Evolutionary conservation across 768 basidiomycete genomes (phyloP).

Genomic region (Mycena filopes): DNA sequence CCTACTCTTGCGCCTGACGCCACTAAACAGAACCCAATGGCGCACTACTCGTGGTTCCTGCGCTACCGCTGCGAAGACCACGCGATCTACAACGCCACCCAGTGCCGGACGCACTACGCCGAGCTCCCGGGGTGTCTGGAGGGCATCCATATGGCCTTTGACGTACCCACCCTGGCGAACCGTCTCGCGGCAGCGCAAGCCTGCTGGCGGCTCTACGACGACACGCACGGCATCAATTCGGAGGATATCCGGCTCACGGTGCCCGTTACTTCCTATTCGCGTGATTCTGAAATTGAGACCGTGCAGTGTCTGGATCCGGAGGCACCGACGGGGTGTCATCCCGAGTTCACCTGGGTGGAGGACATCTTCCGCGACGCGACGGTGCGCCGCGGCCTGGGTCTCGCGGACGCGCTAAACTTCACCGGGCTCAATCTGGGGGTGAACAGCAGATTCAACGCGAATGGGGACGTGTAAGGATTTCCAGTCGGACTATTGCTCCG

Average conservation of each 20-base stretch:
- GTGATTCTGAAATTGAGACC: not conserved
- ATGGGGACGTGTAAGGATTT: slow-evolving; percentile 36
- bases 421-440: slow-evolving; percentile 24
- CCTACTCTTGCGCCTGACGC: not conserved
- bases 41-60: slow-evolving; percentile 43
- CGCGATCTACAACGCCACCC: slow-evolving; percentile 43
- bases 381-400: slow-evolving; percentile 29
- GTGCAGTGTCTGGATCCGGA: slow-evolving; percentile 18
- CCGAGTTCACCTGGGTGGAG: slow-evolving; percentile 33
- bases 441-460: slow-evolving; percentile 20
- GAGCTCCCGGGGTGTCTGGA: slow-evolving; percentile 41
- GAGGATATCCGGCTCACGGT: slow-evolving; percentile 36
- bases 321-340: slow-evolving; percentile 10
- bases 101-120: slow-evolving; percentile 38
- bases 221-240: slow-evolving; percentile 31
- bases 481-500: not conserved
- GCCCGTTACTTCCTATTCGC: not conserved
- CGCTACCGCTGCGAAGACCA: slow-evolving; percentile 39
- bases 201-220: slow-evolving; percentile 20
- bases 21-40: slow-evolving; percentile 37
- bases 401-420: slow-evolving; percentile 35
- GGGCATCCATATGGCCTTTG: slow-evolving; percentile 33
- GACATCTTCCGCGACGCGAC: slow-evolving; percentile 32
- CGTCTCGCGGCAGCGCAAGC: slow-evolving; percentile 24
- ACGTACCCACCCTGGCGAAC: slow-evolving; percentile 19